Evolutionary conservation across 2,329 filamentous ascomycete genomes (phyloP).

Genomic region (Teratosphaeria viscida): DNA sequence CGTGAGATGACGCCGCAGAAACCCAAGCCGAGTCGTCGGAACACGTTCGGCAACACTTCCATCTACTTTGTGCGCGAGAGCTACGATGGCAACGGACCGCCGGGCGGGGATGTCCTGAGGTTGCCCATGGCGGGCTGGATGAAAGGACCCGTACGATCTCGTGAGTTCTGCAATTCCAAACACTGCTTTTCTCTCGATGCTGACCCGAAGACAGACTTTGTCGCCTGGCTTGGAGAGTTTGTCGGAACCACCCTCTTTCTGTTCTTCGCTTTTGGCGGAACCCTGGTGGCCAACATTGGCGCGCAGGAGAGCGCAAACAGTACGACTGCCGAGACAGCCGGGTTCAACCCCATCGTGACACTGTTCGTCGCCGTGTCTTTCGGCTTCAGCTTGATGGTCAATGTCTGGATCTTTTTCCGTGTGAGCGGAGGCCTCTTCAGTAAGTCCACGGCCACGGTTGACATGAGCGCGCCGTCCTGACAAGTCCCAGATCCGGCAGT

Average conservation of each 20-base stretch:
- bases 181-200: neutral
- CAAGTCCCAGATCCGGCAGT: slow-evolving; percentile 18
- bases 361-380: slow-evolving; percentile 26
- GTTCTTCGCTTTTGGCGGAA: slow-evolving; percentile 24
- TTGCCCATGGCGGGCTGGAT: neutral
- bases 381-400: slow-evolving; percentile 27
- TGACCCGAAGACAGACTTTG: slow-evolving; percentile 10
- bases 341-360: neutral
- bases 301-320: slow-evolving; percentile 6
- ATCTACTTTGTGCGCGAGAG: slow-evolving; percentile 2
- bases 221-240: slow-evolving; percentile 22
- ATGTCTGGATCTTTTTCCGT: slow-evolving; percentile 26
- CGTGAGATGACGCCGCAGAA: neutral
- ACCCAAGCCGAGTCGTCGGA: neutral
- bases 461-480: neutral
- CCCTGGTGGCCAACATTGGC: slow-evolving; percentile 13
- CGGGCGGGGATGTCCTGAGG: neutral
- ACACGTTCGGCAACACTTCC: neutral
- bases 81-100: neutral
- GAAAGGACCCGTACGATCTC: neutral
- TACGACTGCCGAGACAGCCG: neutral
- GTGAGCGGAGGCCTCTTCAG: slow-evolving; percentile 23
- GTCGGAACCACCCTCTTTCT: slow-evolving; percentile 27
- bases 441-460: slow-evolving; percentile 17
- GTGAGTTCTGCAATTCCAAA: neutral